A percentile compares a stretch with the other conserved stretches of the same genome.
These are phyloP conservation scores for Podila epigama DNA, from an alignment of 192 early-diverging fungal genomes.

Conservation along the genomic window DNA sequence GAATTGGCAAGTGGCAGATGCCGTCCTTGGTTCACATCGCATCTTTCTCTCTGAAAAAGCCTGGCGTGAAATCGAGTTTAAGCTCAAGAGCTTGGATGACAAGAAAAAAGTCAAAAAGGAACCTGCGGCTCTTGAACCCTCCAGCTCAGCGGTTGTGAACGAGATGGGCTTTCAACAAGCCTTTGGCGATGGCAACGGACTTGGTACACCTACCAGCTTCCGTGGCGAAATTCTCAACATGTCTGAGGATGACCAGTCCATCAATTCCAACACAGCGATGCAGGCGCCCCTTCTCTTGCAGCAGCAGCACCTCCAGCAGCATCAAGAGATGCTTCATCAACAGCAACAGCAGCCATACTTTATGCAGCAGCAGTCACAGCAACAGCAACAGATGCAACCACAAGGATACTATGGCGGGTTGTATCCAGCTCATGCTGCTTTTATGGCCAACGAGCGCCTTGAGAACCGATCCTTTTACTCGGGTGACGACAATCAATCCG, in stretches of 20 bases:
- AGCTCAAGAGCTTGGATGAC: constrained; percentile 74
- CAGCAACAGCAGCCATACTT: constrained; percentile 42
- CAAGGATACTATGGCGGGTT: constrained; percentile 28
- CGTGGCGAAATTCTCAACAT: constrained; percentile 35
- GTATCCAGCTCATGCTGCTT: constrained; percentile 26
- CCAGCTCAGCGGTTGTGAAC: constrained; percentile 28
- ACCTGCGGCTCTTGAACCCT: constrained; percentile 50
- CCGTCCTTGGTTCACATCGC: too few species aligned
- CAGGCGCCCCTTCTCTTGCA: constrained; percentile 37
- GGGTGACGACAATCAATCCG: constrained; percentile 65
- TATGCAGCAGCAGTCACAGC: constrained; percentile 40
- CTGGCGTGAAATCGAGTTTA: constrained; percentile 88
- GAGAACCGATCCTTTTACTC: constrained; percentile 53
- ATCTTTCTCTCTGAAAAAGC: constrained; percentile 77
- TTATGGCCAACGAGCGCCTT: constrained; percentile 40
- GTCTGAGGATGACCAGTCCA: constrained; percentile 44
- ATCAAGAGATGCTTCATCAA: constrained; percentile 41
- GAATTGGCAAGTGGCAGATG: constrained; percentile 25
- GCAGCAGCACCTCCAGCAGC: constrained; percentile 44
- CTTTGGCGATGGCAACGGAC: constrained; percentile 32
- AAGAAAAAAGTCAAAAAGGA: constrained; percentile 62
- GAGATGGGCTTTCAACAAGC: constrained; percentile 43
- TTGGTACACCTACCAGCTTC: constrained; percentile 38
- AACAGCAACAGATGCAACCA: constrained; percentile 21
- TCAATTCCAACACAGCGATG: constrained; percentile 46